These are phyloP conservation scores for Ganoderma sp. DNA, from an alignment of 1,284 basidiomycete species.

Conservation along the genomic window DNA sequence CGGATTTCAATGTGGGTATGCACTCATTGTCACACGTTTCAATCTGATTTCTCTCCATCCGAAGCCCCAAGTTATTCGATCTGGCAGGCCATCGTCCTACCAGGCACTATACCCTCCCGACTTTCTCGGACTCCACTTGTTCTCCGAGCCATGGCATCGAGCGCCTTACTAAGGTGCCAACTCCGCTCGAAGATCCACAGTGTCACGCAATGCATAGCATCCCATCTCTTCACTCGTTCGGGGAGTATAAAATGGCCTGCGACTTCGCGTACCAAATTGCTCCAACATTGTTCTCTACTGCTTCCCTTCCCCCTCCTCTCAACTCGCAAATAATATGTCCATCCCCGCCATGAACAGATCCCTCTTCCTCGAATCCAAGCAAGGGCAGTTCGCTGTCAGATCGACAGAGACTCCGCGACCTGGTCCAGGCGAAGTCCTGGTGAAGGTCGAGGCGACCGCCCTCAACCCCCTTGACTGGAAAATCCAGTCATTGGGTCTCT, in stretches of 20 bases:
- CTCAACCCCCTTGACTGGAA: conserved; percentile 53
- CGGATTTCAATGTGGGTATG: too few relatives aligned
- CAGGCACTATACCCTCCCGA: background rate
- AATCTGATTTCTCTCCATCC: too few relatives aligned
- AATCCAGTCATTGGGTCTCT: conserved; percentile 43
- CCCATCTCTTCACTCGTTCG: too few relatives aligned
- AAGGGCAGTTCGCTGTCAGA: conserved; percentile 36
- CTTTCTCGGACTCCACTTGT: background rate
- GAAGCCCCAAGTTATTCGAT: too few relatives aligned
- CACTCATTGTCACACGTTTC: too few relatives aligned
- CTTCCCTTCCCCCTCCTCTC: background rate
- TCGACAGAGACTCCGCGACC: conserved; percentile 38
- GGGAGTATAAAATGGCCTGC: background rate
- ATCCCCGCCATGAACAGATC: conserved; percentile 34
- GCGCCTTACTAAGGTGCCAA: background rate
- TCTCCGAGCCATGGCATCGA: background rate
- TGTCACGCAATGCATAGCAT: background rate
- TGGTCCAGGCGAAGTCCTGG: conserved; percentile 46
- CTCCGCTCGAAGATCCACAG: background rate
- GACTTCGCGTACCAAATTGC: background rate
- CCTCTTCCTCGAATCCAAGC: conserved; percentile 31
- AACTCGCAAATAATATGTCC: conserved; percentile 20
- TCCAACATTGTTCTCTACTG: background rate
- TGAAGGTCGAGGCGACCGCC: conserved; percentile 47
- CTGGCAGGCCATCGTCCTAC: too few relatives aligned